Conservation (phyloP, 2,329 filamentous ascomycete genomes). For the Fusarium compactum region DNA sequence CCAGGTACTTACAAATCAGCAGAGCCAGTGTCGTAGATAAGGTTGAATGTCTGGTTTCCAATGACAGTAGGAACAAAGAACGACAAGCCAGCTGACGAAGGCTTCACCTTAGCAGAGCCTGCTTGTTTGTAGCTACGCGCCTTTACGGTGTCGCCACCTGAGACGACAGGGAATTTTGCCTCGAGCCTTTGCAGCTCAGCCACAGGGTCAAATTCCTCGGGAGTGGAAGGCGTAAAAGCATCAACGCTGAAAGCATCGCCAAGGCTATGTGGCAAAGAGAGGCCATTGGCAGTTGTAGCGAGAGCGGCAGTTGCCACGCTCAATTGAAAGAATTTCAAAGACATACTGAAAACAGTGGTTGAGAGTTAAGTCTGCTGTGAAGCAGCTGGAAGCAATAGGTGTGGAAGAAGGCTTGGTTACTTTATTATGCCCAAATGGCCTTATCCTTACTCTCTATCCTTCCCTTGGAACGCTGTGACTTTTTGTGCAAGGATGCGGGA, state of each 20-base stretch:
- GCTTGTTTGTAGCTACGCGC: background rate
- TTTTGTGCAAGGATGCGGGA: background rate
- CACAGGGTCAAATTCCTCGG: background rate
- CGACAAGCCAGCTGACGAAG: background rate
- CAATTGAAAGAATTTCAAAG: background rate
- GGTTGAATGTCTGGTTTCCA: background rate
- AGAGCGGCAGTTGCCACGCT: background rate
- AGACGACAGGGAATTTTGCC: background rate
- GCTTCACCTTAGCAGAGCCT: background rate
- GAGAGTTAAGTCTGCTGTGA: fast-evolving
- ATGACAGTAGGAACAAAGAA: background rate
- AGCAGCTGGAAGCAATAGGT: background rate
- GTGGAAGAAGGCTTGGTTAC: background rate
- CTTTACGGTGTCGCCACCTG: fast-evolving
- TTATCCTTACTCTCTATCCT: background rate
- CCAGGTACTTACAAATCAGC: background rate
- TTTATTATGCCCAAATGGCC: background rate
- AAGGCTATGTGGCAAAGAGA: background rate
- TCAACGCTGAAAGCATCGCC: background rate
- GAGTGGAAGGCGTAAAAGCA: background rate
- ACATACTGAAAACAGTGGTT: background rate
- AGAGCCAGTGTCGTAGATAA: background rate
- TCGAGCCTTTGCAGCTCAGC: background rate
- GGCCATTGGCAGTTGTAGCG: background rate
- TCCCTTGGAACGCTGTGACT: background rate